Conservation (phyloP, 176 grass and related monocot species). For the Rhynchospora pubera region DNA sequence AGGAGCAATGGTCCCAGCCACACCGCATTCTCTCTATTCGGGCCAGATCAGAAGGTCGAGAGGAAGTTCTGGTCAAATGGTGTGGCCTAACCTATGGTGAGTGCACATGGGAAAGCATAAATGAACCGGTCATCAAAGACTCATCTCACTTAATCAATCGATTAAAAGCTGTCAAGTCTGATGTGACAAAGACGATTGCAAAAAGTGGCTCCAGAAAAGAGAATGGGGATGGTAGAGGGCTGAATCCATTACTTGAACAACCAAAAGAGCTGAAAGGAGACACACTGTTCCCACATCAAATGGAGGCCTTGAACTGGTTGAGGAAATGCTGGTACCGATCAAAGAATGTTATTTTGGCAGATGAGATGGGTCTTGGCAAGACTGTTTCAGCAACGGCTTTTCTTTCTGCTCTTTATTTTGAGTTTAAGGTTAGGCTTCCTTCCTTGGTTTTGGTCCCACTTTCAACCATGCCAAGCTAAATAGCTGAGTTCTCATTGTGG, state of each 20-base stretch:
- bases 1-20: conserved; percentile 89
- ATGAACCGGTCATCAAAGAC: conserved; percentile 71
- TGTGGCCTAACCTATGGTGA: conserved; percentile 78
- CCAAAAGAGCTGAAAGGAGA: conserved; percentile 91
- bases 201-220: conserved; percentile 23
- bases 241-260: conserved; percentile 63
- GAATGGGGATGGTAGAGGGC: conserved; percentile 47
- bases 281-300: conserved; percentile 83
- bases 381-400: conserved; percentile 95
- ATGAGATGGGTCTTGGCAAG: conserved; percentile 99
- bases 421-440: conserved; percentile 76
- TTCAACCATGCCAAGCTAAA: conserved; percentile 97
- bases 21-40: conserved; percentile 66
- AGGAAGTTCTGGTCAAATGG: conserved; percentile 95
- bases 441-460: conserved; percentile 91
- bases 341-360: conserved; percentile 99
- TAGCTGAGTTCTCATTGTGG: conserved; percentile 92
- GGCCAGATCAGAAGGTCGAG: conserved; percentile 31
- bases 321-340: conserved; percentile 90
- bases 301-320: conserved; percentile 98
- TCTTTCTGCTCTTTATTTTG: conserved; percentile 79
- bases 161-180: conserved; percentile 60
- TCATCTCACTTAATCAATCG: conserved; percentile 64
- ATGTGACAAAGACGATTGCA: conserved; percentile 51
- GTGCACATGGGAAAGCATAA: conserved; percentile 96